A percentile compares a stretch with the other conserved stretches of the same genome.
phyloP scores from a whole-genome alignment of 345 rosid genomes.

The Sisymbrium irio region DNA sequence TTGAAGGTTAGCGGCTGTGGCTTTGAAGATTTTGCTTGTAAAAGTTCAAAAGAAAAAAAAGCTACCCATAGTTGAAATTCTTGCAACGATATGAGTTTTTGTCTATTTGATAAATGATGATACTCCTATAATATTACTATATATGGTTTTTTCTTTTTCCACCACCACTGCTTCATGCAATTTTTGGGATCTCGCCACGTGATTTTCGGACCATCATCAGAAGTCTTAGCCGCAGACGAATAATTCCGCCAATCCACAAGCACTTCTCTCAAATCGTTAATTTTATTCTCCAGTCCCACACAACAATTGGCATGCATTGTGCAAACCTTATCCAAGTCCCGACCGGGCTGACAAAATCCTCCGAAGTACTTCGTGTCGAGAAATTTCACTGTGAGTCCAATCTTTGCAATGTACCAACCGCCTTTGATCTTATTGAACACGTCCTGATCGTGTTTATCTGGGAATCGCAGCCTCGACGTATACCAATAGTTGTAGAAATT shows the following conservation, averaged over 20 bases:
- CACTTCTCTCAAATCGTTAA: conserved; percentile 49
- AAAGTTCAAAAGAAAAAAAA: no score
- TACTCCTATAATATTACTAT: no score
- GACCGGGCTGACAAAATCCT: conserved; percentile 60
- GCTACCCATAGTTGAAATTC: no score
- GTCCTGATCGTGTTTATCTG: conserved; percentile 36
- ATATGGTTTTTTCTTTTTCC: neutral
- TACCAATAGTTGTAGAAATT: conserved; percentile 69
- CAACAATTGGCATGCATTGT: conserved; percentile 94
- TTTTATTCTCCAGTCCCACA: conserved; percentile 47
- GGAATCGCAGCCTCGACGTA: conserved; percentile 40
- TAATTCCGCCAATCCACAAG: conserved; percentile 59
- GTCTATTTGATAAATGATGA: no score
- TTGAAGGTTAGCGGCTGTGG: no score
- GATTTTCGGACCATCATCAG: neutral
- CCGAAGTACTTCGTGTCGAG: conserved; percentile 60
- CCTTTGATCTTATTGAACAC: conserved; percentile 25
- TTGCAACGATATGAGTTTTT: no score
- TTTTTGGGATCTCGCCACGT: conserved; percentile 8
- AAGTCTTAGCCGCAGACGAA: neutral
- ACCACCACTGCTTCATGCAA: conserved; percentile 10
- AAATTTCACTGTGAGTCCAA: conserved; percentile 50
- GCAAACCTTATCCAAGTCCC: conserved; percentile 49
- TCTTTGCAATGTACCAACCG: neutral
- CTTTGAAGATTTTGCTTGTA: no score